Conservation (phyloP, 2,329 filamentous ascomycete species). For the Paracoccidioides brasiliensis region DNA sequence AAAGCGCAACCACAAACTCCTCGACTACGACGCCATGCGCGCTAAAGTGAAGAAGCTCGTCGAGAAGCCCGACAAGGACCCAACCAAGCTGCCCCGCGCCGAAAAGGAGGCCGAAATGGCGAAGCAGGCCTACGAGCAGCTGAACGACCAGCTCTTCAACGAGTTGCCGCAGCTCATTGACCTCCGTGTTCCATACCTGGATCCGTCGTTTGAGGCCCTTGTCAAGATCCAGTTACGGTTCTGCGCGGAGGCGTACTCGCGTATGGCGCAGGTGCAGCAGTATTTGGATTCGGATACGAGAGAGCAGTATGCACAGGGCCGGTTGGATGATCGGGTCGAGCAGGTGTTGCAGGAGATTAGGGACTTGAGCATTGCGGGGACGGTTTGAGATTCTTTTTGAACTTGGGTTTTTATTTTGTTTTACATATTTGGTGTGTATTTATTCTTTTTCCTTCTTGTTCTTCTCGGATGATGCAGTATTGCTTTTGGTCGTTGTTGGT, state of each 20-base stretch:
- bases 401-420: not conserved
- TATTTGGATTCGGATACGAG: conserved; percentile 91
- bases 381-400: conserved; percentile 34
- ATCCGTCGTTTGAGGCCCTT: conserved; percentile 91
- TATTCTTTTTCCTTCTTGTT: not conserved
- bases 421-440: not conserved
- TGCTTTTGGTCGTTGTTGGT: too few species aligned
- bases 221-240: conserved; percentile 98
- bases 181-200: conserved; percentile 88
- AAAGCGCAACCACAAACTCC: conserved; percentile 94
- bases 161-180: conserved; percentile 95
- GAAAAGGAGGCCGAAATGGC: conserved; percentile 96
- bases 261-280: conserved; percentile 99
- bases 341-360: conserved; percentile 94
- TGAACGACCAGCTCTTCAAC: conserved; percentile 89
- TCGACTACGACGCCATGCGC: conserved; percentile 93
- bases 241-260: conserved; percentile 91
- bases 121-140: conserved; percentile 81
- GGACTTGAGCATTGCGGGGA: conserved; percentile 80
- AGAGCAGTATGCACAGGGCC: conserved; percentile 89
- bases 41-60: conserved; percentile 93
- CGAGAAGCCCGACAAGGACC: conserved; percentile 98
- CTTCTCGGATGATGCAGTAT: not conserved
- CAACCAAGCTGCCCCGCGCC: conserved; percentile 84
- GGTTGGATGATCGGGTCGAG: conserved; percentile 82